phyloP scores from a whole-genome alignment of 352 stramenopile genomes.

The Globisporangium ultimum region DNA sequence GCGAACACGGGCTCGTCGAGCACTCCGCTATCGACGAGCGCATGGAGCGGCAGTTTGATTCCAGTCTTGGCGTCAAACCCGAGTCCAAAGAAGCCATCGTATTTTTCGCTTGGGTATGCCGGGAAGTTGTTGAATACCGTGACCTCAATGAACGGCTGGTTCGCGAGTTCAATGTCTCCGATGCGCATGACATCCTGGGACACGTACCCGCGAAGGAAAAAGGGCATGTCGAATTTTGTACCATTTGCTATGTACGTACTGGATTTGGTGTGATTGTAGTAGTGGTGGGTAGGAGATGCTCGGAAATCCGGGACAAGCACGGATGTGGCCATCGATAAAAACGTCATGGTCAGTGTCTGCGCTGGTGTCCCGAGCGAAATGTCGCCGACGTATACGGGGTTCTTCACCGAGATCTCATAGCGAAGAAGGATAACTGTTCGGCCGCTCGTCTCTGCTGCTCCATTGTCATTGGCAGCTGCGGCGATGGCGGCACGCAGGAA shows the following conservation, averaged over 20 bases:
- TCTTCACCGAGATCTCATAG: not conserved
- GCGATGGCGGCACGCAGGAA: not conserved
- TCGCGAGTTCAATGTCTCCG: not conserved
- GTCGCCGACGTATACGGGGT: not conserved
- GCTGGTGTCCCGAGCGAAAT: slow-evolving; percentile 7
- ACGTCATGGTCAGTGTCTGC: slow-evolving; percentile 4
- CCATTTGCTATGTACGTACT: slow-evolving; percentile 11
- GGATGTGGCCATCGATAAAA: not conserved
- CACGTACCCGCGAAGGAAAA: slow-evolving; percentile 1
- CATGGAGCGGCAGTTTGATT: slow-evolving; percentile 3
- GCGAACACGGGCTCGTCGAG: slow-evolving; percentile 14
- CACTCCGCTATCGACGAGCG: slow-evolving; percentile 8
- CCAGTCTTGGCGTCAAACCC: not conserved
- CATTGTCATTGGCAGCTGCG: too few relatives aligned
- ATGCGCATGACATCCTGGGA: slow-evolving; percentile 10
- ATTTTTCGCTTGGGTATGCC: not conserved
- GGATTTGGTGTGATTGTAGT: slow-evolving; percentile 13
- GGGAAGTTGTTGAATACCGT: not conserved
- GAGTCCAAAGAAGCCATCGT: slow-evolving; percentile 7
- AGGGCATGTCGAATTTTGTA: not conserved
- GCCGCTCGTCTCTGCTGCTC: not conserved
- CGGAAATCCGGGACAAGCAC: slow-evolving; percentile 4
- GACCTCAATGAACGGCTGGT: slow-evolving; percentile 8
- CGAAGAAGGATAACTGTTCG: slow-evolving; percentile 1
- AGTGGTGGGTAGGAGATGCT: not conserved